phyloP scores from a whole-genome alignment of 2,329 filamentous ascomycete genomes.

The Trichophyton schoenleinii region DNA sequence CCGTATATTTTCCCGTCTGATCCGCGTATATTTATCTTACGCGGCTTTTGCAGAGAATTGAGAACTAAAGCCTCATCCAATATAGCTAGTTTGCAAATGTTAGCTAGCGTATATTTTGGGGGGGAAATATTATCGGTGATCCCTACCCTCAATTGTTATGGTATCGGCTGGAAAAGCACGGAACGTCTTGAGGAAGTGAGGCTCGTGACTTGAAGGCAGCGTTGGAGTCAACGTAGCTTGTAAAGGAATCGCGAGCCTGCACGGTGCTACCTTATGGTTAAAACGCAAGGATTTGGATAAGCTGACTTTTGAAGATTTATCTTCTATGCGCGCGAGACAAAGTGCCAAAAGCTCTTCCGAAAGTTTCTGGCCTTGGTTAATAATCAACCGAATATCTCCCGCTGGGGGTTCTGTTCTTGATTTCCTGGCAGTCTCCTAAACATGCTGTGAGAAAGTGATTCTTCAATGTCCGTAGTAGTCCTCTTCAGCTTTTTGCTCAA shows the following conservation, averaged over 20 bases:
- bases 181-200: conserved; percentile 52
- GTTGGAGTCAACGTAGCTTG: conserved; percentile 73
- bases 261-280: conserved; percentile 69
- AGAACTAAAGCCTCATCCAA: conserved; percentile 80
- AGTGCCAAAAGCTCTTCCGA: conserved; percentile 69
- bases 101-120: background rate
- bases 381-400: conserved; percentile 55
- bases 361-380: conserved; percentile 68
- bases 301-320: conserved; percentile 56
- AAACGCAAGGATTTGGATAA: conserved; percentile 68
- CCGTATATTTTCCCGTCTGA: conserved; percentile 82
- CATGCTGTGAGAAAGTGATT: background rate
- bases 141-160: conserved; percentile 56
- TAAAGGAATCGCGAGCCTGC: conserved; percentile 74
- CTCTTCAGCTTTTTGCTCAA: too few relatives aligned
- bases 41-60: conserved; percentile 80
- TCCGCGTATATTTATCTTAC: conserved; percentile 75
- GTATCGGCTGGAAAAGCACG: conserved; percentile 78
- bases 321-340: conserved; percentile 65
- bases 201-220: conserved; percentile 59
- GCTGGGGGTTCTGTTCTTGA: conserved; percentile 27
- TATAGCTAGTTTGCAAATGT: conserved; percentile 40
- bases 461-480: conserved; percentile 8
- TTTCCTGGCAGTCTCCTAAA: conserved; percentile 41
- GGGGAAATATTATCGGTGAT: background rate